Evolutionary conservation across 202 grass and related monocot genomes (phyloP).

Genomic region (Alloteropsis angusta): DNA sequence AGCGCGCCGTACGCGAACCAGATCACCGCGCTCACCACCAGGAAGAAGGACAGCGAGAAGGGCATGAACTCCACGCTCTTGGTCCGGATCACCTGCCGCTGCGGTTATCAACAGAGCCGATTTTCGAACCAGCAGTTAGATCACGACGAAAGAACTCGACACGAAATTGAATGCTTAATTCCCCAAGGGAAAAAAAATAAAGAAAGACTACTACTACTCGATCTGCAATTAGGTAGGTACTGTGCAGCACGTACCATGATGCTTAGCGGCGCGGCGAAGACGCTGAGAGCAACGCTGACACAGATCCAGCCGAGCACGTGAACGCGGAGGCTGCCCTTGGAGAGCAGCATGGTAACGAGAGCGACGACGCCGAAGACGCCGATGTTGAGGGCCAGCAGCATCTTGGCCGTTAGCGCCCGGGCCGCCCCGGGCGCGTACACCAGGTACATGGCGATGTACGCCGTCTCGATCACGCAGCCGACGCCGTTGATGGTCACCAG

Average conservation of each 20-base stretch:
- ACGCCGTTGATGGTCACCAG: slow-evolving; percentile 77
- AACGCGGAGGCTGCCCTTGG: slow-evolving; percentile 34
- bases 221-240: too few species aligned
- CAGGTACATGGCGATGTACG: slow-evolving; percentile 64
- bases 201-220: too few species aligned
- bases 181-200: too few species aligned
- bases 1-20: slow-evolving; percentile 88
- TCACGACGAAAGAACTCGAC: background rate
- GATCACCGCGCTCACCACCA: slow-evolving; percentile 60
- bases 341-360: slow-evolving; percentile 48
- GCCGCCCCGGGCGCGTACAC: slow-evolving; percentile 51
- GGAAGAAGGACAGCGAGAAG: slow-evolving; percentile 74
- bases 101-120: background rate
- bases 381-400: slow-evolving; percentile 61
- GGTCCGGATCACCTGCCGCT: slow-evolving; percentile 82
- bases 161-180: too few species aligned
- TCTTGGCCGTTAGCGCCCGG: slow-evolving; percentile 46
- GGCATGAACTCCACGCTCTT: slow-evolving; percentile 99
- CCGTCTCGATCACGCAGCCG: slow-evolving; percentile 57
- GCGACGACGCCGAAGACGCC: slow-evolving; percentile 60
- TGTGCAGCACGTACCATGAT: slow-evolving; percentile 60
- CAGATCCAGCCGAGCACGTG: slow-evolving; percentile 77
- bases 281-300: slow-evolving; percentile 53
- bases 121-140: too few species aligned
- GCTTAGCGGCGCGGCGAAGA: slow-evolving; percentile 87